phyloP scores from a whole-genome alignment of 2,329 filamentous ascomycete species.

The Eurotiales sp. region DNA sequence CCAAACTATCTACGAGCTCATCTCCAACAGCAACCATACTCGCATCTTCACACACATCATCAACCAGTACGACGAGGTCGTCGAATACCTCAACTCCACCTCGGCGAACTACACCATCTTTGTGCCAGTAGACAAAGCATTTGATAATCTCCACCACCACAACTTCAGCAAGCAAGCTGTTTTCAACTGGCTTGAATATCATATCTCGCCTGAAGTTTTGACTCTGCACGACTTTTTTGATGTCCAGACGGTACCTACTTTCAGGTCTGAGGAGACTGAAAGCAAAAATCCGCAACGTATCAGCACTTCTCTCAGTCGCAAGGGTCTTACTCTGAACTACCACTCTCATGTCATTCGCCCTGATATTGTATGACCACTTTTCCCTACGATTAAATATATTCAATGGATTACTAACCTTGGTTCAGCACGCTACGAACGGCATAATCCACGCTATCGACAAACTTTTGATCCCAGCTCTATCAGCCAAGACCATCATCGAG shows the following conservation, averaged over 20 bases:
- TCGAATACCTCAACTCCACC: constrained; percentile 69
- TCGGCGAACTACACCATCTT: constrained; percentile 71
- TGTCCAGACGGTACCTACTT: constrained; percentile 69
- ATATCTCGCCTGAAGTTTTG: constrained; percentile 65
- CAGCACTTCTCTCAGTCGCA: constrained; percentile 59
- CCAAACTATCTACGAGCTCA: constrained; percentile 72
- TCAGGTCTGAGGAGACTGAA: constrained; percentile 56
- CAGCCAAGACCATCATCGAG: constrained; percentile 60
- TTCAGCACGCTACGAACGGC: constrained; percentile 68
- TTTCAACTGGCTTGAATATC: constrained; percentile 67
- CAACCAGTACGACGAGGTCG: constrained; percentile 66
- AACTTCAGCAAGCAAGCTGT: constrained; percentile 68
- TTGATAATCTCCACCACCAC: constrained; percentile 59
- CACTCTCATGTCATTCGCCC: constrained; percentile 65
- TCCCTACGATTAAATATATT: background rate
- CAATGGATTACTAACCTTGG: background rate
- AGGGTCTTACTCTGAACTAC: constrained; percentile 71
- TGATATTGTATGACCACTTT: constrained; percentile 57
- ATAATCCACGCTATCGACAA: constrained; percentile 72
- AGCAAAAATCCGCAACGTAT: constrained; percentile 67
- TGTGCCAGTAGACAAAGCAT: constrained; percentile 70
- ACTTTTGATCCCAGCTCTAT: constrained; percentile 69
- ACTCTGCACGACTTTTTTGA: constrained; percentile 61
- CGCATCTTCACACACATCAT: constrained; percentile 70
- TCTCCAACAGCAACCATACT: constrained; percentile 70